phyloP scores from a whole-genome alignment of 75 land plant species.

The Pseudotsuga menziesii region DNA sequence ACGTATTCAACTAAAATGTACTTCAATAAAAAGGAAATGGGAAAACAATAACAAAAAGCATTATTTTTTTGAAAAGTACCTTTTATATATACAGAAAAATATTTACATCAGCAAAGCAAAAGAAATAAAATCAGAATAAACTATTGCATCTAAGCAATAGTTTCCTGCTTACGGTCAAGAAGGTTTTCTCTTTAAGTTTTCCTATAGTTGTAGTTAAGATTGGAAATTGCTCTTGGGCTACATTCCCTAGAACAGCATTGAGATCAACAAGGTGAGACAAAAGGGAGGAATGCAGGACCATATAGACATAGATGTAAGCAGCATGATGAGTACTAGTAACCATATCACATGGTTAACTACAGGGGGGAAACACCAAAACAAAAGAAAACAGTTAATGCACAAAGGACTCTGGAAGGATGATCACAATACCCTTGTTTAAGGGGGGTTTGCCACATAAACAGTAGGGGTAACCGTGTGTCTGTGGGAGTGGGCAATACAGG shows the following conservation, averaged over 20 bases:
- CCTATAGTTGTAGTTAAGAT: neutral
- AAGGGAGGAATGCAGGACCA: neutral
- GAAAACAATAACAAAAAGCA: neutral
- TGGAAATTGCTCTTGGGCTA: neutral
- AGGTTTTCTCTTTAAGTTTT: neutral
- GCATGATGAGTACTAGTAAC: neutral
- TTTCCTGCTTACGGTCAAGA: neutral
- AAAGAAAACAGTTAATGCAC: neutral
- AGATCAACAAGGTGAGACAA: neutral
- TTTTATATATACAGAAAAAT: no score
- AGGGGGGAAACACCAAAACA: neutral
- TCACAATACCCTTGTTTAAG: neutral
- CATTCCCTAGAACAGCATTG: neutral
- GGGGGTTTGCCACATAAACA: no score
- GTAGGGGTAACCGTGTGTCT: no score
- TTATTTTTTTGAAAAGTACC: no score
- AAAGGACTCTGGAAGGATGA: neutral
- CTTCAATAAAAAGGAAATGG: neutral
- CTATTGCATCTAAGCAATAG: neutral
- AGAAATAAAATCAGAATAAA: no score
- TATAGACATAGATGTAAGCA: neutral
- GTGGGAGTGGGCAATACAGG: no score
- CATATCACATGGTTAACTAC: neutral
- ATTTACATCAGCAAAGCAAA: no score
- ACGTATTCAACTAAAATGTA: neutral